A percentile compares a stretch with the other conserved stretches of the same genome.
Conservation (phyloP, 140 eudicot species). For the Cichorium intybus region DNA sequence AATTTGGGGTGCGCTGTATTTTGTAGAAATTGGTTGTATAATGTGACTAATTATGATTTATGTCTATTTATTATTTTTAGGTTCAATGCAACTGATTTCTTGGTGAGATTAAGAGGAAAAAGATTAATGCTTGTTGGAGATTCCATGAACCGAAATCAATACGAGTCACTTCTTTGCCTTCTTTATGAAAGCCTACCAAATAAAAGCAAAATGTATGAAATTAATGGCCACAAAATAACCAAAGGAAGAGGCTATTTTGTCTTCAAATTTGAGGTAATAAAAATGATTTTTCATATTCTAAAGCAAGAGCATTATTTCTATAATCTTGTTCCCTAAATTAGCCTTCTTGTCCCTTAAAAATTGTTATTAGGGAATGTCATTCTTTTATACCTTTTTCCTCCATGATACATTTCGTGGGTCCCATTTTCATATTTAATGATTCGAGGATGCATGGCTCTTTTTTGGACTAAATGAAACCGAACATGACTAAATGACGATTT, state of each 20-base stretch:
- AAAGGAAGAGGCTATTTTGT: slow-evolving; percentile 88
- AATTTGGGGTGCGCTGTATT: no score
- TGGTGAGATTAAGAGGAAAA: slow-evolving; percentile 75
- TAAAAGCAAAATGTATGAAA: slow-evolving; percentile 83
- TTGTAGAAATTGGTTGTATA: slow-evolving; percentile 2
- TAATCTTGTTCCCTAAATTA: background rate
- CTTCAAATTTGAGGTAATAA: slow-evolving; percentile 83
- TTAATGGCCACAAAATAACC: slow-evolving; percentile 79
- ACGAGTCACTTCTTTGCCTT: slow-evolving; percentile 88
- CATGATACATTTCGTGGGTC: no score
- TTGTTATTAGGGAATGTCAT: background rate
- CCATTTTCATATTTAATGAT: no score
- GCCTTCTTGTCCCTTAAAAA: background rate
- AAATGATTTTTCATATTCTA: background rate
- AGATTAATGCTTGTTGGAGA: slow-evolving; percentile 91
- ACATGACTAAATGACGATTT: background rate
- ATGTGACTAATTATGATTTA: slow-evolving; percentile 1
- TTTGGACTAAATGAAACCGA: background rate
- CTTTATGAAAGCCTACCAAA: slow-evolving; percentile 66
- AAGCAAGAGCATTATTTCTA: background rate
- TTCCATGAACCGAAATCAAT: slow-evolving; percentile 95
- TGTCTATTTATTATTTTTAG: slow-evolving; percentile 39
- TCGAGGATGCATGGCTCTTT: no score
- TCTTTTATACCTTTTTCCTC: background rate
- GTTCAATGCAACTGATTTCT: slow-evolving; percentile 81